Conservation (phyloP, 176 grass and related monocot species). For the Carex littledalei region DNA sequence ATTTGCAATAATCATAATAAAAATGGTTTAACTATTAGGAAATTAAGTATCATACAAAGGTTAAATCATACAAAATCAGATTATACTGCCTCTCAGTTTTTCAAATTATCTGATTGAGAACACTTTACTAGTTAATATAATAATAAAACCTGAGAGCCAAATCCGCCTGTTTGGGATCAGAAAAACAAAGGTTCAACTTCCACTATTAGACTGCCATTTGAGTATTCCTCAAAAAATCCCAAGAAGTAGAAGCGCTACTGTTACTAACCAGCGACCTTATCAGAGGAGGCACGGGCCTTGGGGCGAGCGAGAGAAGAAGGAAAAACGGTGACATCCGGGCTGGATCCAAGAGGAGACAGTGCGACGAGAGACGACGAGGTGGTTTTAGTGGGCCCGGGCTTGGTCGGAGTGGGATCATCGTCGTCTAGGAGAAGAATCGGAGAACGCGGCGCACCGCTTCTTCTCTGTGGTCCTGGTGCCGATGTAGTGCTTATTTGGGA, state of each 20-base stretch:
- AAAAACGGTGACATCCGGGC: background rate
- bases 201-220: no score
- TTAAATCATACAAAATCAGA: no score
- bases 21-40: background rate
- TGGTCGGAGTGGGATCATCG: conserved; percentile 6
- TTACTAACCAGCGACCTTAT: background rate
- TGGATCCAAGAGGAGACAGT: background rate
- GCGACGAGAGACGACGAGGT: background rate
- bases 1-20: background rate
- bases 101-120: background rate
- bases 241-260: background rate
- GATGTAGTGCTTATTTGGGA: no score
- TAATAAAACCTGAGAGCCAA: background rate
- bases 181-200: background rate
- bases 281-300: background rate
- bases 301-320: background rate
- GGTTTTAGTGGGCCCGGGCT: background rate
- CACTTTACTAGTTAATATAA: background rate
- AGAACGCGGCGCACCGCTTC: background rate
- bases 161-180: background rate
- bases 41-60: conserved; percentile 6
- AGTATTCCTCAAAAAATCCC: background rate
- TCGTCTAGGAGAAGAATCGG: conserved; percentile 18
- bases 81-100: background rate
- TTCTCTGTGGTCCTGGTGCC: no score